Evolutionary conservation across 306 rosid species (phyloP), one percentile per base, ranked within the genome.

Genomic region (Malus sylvestris): DNA sequence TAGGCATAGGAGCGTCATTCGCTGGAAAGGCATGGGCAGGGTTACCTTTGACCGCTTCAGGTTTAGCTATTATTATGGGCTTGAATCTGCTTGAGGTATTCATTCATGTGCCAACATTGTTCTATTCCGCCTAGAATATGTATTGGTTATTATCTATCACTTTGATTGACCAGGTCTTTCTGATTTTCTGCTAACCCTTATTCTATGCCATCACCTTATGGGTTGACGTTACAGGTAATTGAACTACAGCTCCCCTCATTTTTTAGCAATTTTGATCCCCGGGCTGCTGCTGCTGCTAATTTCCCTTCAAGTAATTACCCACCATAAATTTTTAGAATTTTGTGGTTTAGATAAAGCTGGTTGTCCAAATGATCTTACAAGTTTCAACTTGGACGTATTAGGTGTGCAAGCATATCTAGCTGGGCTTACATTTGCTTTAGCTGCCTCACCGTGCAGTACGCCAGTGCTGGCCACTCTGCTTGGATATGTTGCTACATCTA

Each of bases 11-110:
- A 68, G 98, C 97, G 59, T 92, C 98, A 80, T 85, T 95, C 86
- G 98, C 96, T 70, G 97, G 98, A 72, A 92, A 95, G 85, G 98
- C 96, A 79, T 95, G 97, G 98, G 80, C 98, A 89, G 78, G 98
- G 27, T 88, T 92, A 84, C 97, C 97, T 62, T 44, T 95, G 84
- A 95, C 91, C 77, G 98, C 96, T 80, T 95, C 98, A 73, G 95
- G 95, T 80, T 80, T 95, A 82, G 98, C 98, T 59, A 86, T 92
- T 82, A 66, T 95, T 71, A 95, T 92, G 96, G 98, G 98, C 72
- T 82, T 95, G 63, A 95, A 95, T 83, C 96, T 94, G 49, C 95
- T 94, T 25, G 96, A 94, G 97, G 96, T 90, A 87, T 29, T 46
- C 25, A 42, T 78, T 58, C 70, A 59, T 29, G 68, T 40, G 57